Base-by-base conservation (phyloP, 164 flowering plant species). In the Magnolia sinica region DNA sequence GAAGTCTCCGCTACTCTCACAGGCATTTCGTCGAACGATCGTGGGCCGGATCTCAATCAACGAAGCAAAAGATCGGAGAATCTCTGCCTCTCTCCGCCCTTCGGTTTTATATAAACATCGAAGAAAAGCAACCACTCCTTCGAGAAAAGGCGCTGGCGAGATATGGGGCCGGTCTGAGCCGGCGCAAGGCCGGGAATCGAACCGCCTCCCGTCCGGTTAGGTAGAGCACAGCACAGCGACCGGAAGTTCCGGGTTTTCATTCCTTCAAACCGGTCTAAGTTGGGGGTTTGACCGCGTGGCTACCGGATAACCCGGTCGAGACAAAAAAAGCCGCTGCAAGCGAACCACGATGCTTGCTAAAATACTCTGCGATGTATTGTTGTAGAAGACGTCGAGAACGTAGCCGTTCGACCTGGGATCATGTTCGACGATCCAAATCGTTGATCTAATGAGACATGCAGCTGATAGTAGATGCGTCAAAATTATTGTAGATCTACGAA, bases 1-100 rank as follows among this genome's bases (percentile, higher is more conserved):
- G 91, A 86, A 81, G 77, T 82, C 72, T 93, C 96, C 67, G 71
- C 89, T 5, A 90, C 92, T 85, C 93, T 86, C 78, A 91, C 95
- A 7, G 95, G 96, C 96, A 91, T 93, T 80, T 82, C 64, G 50
- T 72, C 80, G 63, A 75, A 31, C 50, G 59, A 55, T 55, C 61
- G 45, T 37, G 45, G 45, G 45, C 45, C 45, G 45, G 45, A 74
- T 52, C 76, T 37, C 45, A 51, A 70, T 24, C 37, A 22, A 13
- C 3, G 13, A 64, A 37, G 58, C 20, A 29, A 45, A 64, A n/a
- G n/a, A 18, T 18, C 23, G 8, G 1, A 74, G 63, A 61, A 18
- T 45, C 59, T 11, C 24, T 59, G 29, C 29, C 19, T 5, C 58
- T 45, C 9, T 45, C 61, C 13, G 13, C 61, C 10, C 61, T 55